Conservation (phyloP, 129 eudicot species). For the Logfia minima region DNA sequence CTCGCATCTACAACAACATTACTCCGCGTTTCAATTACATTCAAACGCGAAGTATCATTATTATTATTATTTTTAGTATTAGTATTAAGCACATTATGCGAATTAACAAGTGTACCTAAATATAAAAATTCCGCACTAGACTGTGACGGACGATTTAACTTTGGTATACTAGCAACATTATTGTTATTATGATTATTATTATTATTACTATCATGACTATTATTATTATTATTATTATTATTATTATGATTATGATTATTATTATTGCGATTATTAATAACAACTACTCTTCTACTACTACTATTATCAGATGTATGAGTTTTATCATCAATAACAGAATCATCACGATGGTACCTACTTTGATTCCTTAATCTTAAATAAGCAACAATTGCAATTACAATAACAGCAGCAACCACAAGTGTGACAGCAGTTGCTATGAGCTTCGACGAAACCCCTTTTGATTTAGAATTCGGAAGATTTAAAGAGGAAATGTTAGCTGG, state of each 20-base stretch:
- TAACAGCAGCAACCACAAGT: constrained; percentile 57
- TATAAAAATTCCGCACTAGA: constrained; percentile 73
- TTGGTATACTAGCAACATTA: constrained; percentile 29
- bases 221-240: not conserved
- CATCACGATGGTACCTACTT: constrained; percentile 3
- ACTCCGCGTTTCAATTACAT: not conserved
- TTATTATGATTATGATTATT: not conserved
- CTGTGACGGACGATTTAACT: constrained; percentile 58
- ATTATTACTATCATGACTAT: constrained; percentile 13
- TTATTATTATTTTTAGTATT: not conserved
- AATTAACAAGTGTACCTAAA: constrained; percentile 61
- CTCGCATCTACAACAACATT: not conserved
- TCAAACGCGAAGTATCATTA: not conserved
- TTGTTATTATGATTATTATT: not conserved
- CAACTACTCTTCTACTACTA: constrained; percentile 17
- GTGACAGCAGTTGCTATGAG: constrained; percentile 59
- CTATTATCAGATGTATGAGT: constrained; percentile 46
- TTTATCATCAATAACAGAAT: constrained; percentile 37
- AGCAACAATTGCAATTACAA: constrained; percentile 39
- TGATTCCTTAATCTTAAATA: constrained; percentile 41
- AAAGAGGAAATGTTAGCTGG: constrained; percentile 75
- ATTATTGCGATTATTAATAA: not conserved
- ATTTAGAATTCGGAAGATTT: constrained; percentile 49
- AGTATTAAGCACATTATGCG: constrained; percentile 28
- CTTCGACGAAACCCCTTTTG: constrained; percentile 54